Evolutionary conservation across 495 filamentous ascomycete genomes (phyloP).

Genomic region (Penicillium goetzii): DNA sequence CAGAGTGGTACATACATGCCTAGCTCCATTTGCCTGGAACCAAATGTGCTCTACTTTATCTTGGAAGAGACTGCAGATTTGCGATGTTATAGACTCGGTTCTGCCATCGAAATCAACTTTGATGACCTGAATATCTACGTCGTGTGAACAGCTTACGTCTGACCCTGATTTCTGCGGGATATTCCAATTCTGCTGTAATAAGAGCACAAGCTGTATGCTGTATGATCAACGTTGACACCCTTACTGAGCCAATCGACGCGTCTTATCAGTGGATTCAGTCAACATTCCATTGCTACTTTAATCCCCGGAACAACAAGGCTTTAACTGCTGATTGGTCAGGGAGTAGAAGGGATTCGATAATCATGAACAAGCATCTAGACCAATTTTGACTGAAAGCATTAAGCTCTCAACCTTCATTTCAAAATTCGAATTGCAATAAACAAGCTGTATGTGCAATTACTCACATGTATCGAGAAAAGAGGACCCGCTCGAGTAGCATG

Average conservation of each 20-base stretch:
- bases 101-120: no score
- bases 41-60: no score
- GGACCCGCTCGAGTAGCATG: background rate
- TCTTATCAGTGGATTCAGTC: conserved; percentile 15
- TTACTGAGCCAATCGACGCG: background rate
- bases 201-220: background rate
- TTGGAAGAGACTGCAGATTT: no score
- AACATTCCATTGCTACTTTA: conserved; percentile 23
- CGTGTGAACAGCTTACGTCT: no score
- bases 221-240: background rate
- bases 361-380: background rate
- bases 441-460: background rate
- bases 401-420: background rate
- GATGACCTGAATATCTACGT: no score
- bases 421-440: background rate
- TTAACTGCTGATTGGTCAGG: background rate
- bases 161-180: no score
- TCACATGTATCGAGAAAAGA: background rate
- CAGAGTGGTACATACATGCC: no score
- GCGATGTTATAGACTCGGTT: no score
- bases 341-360: background rate
- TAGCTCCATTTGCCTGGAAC: no score
- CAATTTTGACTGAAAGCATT: background rate
- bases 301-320: background rate
- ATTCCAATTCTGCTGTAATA: background rate